Evolutionary conservation across 2,329 filamentous ascomycete species (phyloP).

Genomic region (Talaromyces sp.): DNA sequence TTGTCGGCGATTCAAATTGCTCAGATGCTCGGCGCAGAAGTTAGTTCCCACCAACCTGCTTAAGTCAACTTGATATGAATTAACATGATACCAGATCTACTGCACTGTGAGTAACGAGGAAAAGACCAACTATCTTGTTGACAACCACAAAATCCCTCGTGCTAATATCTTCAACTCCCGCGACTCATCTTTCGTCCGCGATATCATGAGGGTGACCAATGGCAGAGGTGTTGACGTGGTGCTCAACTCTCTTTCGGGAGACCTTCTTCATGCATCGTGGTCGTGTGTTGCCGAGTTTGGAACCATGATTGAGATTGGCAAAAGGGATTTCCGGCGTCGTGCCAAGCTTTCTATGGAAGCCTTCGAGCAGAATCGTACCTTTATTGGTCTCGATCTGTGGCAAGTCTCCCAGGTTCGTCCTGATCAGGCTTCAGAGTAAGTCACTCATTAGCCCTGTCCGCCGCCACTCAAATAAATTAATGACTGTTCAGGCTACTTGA

Average conservation of each 20-base stretch:
- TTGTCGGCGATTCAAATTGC: conserved; percentile 26
- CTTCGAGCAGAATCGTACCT: conserved; percentile 20
- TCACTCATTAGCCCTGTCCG: background rate
- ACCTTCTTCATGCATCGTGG: background rate
- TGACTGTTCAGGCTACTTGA: background rate
- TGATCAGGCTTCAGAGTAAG: background rate
- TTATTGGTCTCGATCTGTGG: conserved; percentile 18
- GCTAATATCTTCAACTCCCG: conserved; percentile 30
- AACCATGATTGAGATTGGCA: background rate
- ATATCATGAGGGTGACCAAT: conserved; percentile 13
- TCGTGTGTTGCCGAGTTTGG: conserved; percentile 1
- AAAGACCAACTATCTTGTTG: background rate
- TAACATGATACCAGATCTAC: conserved; percentile 1
- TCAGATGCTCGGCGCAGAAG: conserved; percentile 22
- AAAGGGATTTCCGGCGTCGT: conserved; percentile 1
- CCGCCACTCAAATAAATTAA: background rate
- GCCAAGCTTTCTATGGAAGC: conserved; percentile 21
- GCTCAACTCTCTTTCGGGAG: background rate
- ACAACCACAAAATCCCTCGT: conserved; percentile 16
- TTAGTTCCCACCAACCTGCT: conserved; percentile 10
- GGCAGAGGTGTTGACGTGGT: background rate
- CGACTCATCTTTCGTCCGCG: conserved; percentile 17
- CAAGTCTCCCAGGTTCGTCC: conserved; percentile 10
- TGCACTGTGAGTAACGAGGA: conserved; percentile 1
- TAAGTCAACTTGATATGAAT: background rate